Evolutionary conservation across 1,284 basidiomycete genomes (phyloP).

Genomic region (Rhodotorula sp.): DNA sequence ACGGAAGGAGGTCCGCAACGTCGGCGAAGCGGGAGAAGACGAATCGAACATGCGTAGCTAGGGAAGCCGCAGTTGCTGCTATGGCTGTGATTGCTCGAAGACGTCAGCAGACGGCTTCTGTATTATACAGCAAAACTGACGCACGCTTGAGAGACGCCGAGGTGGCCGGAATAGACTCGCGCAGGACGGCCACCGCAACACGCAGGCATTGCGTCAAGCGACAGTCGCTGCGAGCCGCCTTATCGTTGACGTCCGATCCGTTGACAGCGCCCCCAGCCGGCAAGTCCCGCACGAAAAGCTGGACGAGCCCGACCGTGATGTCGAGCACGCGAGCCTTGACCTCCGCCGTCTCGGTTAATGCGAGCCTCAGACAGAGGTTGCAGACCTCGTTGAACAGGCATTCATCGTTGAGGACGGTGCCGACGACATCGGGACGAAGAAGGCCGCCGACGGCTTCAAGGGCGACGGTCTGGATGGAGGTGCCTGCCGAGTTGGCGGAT

Average conservation of each 20-base stretch:
- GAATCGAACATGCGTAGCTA: constrained; percentile 62
- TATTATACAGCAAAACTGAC: too few species aligned
- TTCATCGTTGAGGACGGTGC: constrained; percentile 72
- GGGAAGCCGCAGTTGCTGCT: constrained; percentile 31
- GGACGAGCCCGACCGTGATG: constrained; percentile 49
- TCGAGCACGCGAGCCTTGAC: constrained; percentile 75
- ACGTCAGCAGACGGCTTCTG: constrained; percentile 42
- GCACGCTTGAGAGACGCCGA: constrained; percentile 47
- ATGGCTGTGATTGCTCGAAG: neutral
- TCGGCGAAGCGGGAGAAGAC: constrained; percentile 66
- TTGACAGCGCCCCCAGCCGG: neutral
- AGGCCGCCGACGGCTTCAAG: constrained; percentile 76
- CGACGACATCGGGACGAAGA: constrained; percentile 73
- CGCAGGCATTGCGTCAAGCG: constrained; percentile 71
- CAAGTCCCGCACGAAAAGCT: constrained; percentile 8
- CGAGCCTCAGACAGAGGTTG: constrained; percentile 82
- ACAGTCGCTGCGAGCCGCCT: constrained; percentile 23
- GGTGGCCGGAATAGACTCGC: constrained; percentile 62
- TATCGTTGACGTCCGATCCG: neutral
- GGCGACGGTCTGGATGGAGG: constrained; percentile 54
- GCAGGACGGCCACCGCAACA: constrained; percentile 74
- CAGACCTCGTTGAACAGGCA: constrained; percentile 86
- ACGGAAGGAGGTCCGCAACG: constrained; percentile 62
- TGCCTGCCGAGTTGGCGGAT: constrained; percentile 46
- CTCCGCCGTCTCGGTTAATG: constrained; percentile 73